Base-by-base conservation (phyloP, 1,284 basidiomycete genomes). In the Termitomyces sp. region DNA sequence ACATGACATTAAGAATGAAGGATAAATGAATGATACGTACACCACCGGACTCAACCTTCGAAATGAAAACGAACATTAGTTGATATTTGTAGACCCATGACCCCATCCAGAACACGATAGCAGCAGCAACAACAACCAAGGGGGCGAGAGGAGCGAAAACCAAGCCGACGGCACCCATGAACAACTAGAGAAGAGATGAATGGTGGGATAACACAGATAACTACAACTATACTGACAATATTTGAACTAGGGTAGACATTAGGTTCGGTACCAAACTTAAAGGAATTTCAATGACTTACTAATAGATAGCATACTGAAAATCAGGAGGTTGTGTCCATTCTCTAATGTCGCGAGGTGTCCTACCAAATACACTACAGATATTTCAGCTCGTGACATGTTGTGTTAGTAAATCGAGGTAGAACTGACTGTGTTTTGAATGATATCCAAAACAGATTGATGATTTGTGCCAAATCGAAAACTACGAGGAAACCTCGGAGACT, bases 291-390 rank as follows among this genome's bases (percentile, higher is more conserved):
- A 43, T 37, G 3, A 77, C 86, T 68, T 59, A 91, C 86, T 90
- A 94, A 70, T 93, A 93, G 53, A 95, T 81, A 10, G 91, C 81
- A 71, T 90, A 98, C 63, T 95, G 86, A 66, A 98, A 98, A 37
- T 88, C 84, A 4, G 91, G 91, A 14, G 96, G 96, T 66, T 95
- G 90, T 5, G 96, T 97, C 86, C 91, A 95, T 63, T 97, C 94
- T 49, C 93, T 81, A 54, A 98, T 93, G 64, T 97, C 94, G 60
- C 97, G 84, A 42, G 95, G 96, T 0, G 97, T 99, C 53, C 95
- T 86, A n/a, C 94, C 93, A 64, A 97, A 91, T 44, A 93, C 70
- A 53, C 88, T 91, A 48, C 11, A 51, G 21, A 51, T 1, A 21
- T 6, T 47, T 39, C 2, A 45, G 30, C 47, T 30, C 8, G 47